phyloP scores from a whole-genome alignment of 1,284 basidiomycete genomes.

The Entoloma clypeatum region DNA sequence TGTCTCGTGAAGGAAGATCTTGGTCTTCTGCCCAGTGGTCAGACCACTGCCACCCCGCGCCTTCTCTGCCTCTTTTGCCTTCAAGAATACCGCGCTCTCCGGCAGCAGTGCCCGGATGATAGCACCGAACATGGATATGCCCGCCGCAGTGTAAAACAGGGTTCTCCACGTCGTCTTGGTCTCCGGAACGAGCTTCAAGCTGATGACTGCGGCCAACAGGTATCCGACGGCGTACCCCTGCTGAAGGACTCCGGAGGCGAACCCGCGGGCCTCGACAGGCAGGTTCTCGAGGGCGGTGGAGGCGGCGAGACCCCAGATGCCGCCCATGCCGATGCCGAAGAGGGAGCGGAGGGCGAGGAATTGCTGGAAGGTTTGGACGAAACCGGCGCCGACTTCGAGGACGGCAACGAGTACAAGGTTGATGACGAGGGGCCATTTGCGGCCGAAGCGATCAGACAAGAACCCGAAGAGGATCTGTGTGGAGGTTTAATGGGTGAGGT shows the following conservation, averaged over 20 bases:
- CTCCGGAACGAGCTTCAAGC: slow-evolving; percentile 66
- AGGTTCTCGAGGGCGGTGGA: slow-evolving; percentile 87
- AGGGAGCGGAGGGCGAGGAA: slow-evolving; percentile 74
- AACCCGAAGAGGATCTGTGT: slow-evolving; percentile 65
- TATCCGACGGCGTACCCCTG: slow-evolving; percentile 76
- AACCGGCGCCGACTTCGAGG: slow-evolving; percentile 78
- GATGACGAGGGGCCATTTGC: slow-evolving; percentile 87
- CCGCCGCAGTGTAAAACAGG: slow-evolving; percentile 68
- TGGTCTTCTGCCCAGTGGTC: slow-evolving; percentile 55
- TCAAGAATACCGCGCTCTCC: slow-evolving; percentile 76
- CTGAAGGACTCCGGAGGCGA: slow-evolving; percentile 83
- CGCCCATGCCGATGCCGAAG: slow-evolving; percentile 88
- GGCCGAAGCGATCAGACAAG: slow-evolving; percentile 81
- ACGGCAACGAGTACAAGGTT: slow-evolving; percentile 74
- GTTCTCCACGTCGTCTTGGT: slow-evolving; percentile 53
- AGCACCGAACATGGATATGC: slow-evolving; percentile 74
- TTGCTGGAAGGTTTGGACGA: slow-evolving; percentile 62
- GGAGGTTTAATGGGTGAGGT: not conserved
- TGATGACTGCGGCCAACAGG: slow-evolving; percentile 67
- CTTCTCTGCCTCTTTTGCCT: slow-evolving; percentile 50
- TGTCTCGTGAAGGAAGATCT: slow-evolving; percentile 71
- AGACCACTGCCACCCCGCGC: slow-evolving; percentile 33
- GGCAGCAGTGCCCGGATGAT: slow-evolving; percentile 71
- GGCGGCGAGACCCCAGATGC: slow-evolving; percentile 75
- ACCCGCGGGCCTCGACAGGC: slow-evolving; percentile 81